phyloP scores from a whole-genome alignment of 2,329 filamentous ascomycete species.

The Pseudophaeomoniella oleicola region DNA sequence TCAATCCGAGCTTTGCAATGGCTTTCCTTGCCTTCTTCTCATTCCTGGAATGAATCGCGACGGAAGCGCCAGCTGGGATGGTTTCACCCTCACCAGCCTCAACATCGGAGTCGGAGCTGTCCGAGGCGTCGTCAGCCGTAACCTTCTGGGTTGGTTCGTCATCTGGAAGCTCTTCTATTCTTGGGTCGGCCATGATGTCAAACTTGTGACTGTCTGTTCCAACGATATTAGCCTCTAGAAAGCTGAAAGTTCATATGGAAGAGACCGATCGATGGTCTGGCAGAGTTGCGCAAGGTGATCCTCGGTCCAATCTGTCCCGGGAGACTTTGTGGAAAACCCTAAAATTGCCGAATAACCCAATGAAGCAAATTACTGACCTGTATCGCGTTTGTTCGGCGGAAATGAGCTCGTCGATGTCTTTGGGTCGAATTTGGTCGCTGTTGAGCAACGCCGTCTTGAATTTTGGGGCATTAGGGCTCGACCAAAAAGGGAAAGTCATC shows the following conservation, averaged over 20 bases:
- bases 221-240: constrained; percentile 2
- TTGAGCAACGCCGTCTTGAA: constrained; percentile 1
- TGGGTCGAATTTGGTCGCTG: not conserved
- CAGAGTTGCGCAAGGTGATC: too few relatives aligned
- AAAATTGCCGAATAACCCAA: too few relatives aligned
- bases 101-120: constrained; percentile 31
- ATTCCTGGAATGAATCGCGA: constrained; percentile 94
- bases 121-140: constrained; percentile 55
- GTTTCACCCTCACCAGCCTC: constrained; percentile 29
- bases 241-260: too few relatives aligned
- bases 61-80: constrained; percentile 71
- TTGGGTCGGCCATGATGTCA: constrained; percentile 81
- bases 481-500: not conserved
- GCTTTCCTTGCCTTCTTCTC: constrained; percentile 99
- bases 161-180: constrained; percentile 94
- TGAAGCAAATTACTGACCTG: too few relatives aligned
- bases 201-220: constrained; percentile 26
- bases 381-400: too few relatives aligned
- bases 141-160: constrained; percentile 72
- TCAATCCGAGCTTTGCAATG: constrained; percentile 94
- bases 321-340: too few relatives aligned
- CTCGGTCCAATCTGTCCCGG: too few relatives aligned
- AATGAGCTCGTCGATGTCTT: too few relatives aligned
- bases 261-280: too few relatives aligned
- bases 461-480: not conserved